Base-by-base conservation (phyloP, 352 stramenopile species). In the Chrysophaeum taylorii region DNA sequence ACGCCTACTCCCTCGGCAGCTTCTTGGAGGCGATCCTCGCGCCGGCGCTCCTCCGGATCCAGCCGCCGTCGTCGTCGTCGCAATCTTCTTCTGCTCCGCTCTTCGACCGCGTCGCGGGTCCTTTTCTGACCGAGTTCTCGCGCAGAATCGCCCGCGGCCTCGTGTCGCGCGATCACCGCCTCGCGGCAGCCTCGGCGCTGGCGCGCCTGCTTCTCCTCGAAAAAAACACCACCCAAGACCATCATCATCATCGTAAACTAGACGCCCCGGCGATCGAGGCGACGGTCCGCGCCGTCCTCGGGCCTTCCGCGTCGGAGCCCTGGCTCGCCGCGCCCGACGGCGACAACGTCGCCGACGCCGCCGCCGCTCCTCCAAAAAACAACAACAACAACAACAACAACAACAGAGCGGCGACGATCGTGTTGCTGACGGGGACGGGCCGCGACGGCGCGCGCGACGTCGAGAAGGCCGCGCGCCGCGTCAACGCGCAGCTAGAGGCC, bases 361-460 rank as follows among this genome's bases (percentile, higher is more conserved):
- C 2, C 12, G 45, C 45, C 12, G 5, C 21, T 4, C 21, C 18
- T 25, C 18, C 5, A 16, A 23, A 7, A 4, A 54, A 54, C 18
- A 23, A 54, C 7, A 7, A 23, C 18, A 4, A 25, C 45, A 54
- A 54, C 18, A 7, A 54, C 5, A 23, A 54, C 2, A 7, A 25
- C 2, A 54, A 54, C 7, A 7, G 23, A 82, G 70, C 75, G 57
- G 81, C 92, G 75, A 85, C 92, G 52, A 88, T 84, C 2, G 82
- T 90, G 48, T 94, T 92, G n/a, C 82, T 99, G 74, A 98, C 93
- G 66, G 95, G 93, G 48, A 89, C 92, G 15, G 96, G 95, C 36
- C 97, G 98, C 72, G 96, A 99, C 79, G 94, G 97, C 31, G 98
- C 91, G 76, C 84, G 89, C 23, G 89, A 95, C 71, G 93, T 99